Evolutionary conservation across 768 basidiomycete species (phyloP).

Genomic region (Russula virescens): DNA sequence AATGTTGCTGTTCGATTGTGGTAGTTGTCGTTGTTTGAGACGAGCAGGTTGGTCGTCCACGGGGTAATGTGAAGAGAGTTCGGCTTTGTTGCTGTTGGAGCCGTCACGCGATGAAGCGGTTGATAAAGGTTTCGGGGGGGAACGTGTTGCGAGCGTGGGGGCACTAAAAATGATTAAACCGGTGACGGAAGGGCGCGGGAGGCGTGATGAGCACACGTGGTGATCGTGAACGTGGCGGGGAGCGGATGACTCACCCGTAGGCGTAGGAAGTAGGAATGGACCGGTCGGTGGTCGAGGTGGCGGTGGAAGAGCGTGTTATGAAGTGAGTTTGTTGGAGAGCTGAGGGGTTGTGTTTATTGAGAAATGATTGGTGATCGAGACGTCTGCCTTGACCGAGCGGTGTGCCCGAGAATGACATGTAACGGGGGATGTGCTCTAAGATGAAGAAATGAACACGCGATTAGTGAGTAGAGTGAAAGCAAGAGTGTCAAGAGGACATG

Average conservation of each 20-base stretch:
- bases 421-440: conserved; percentile 22
- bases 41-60: conserved; percentile 41
- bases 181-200: conserved; percentile 22
- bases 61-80: conserved; percentile 38
- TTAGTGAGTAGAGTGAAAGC: background rate
- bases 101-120: conserved; percentile 34
- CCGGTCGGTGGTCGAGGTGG: conserved; percentile 29
- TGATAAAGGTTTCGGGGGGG: conserved; percentile 49
- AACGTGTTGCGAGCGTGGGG: conserved; percentile 49
- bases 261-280: conserved; percentile 57
- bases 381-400: conserved; percentile 82
- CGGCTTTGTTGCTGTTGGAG: conserved; percentile 31
- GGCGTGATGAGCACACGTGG: conserved; percentile 25
- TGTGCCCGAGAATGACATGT: conserved; percentile 85
- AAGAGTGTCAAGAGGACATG: background rate
- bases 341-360: conserved; percentile 47
- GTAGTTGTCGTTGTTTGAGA: conserved; percentile 42
- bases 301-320: conserved; percentile 28
- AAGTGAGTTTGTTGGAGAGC: conserved; percentile 31
- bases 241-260: conserved; percentile 57
- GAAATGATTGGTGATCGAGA: conserved; percentile 74
- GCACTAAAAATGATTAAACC: conserved; percentile 37
- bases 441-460: conserved; percentile 14
- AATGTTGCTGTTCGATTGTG: conserved; percentile 31
- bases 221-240: conserved; percentile 23